Evolutionary conservation across 768 basidiomycete genomes (phyloP).

Genomic region (Gyrodon lividus): DNA sequence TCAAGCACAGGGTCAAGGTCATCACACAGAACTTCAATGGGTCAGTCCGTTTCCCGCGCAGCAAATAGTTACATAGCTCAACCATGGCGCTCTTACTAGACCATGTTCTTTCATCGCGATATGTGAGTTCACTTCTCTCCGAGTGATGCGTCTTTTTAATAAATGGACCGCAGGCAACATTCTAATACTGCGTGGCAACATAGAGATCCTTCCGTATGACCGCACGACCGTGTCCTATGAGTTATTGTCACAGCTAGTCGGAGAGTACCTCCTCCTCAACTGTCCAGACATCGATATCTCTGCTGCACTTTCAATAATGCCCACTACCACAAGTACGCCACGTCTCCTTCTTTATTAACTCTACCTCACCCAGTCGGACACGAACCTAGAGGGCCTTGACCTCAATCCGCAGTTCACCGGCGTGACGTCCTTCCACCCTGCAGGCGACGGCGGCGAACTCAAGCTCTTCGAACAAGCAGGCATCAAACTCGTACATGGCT

Average conservation of each 20-base stretch:
- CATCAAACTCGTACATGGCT: slow-evolving; percentile 84
- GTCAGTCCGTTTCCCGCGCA: slow-evolving; percentile 41
- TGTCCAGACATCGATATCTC: slow-evolving; percentile 41
- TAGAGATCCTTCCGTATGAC: slow-evolving; percentile 64
- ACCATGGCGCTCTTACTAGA: slow-evolving; percentile 36
- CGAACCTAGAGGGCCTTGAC: slow-evolving; percentile 73
- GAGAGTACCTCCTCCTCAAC: slow-evolving; percentile 69
- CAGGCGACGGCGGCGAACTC: slow-evolving; percentile 69
- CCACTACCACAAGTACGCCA: slow-evolving; percentile 69
- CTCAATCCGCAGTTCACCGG: slow-evolving; percentile 83
- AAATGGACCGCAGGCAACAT: slow-evolving; percentile 64
- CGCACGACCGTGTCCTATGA: slow-evolving; percentile 80
- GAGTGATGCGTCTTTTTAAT: not conserved
- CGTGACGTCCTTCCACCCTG: slow-evolving; percentile 64
- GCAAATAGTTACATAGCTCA: not conserved
- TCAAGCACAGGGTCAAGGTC: slow-evolving; percentile 47
- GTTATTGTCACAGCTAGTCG: slow-evolving; percentile 79
- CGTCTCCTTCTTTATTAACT: not conserved
- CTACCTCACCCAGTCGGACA: not conserved
- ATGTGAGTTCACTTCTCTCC: slow-evolving; percentile 45
- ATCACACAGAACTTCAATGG: slow-evolving; percentile 86
- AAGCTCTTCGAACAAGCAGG: slow-evolving; percentile 82
- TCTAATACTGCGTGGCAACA: slow-evolving; percentile 80
- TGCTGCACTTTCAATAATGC: slow-evolving; percentile 37
- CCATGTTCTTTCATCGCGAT: slow-evolving; percentile 92